phyloP scores from a whole-genome alignment of 129 eudicot genomes.

The Scalesia atractyloides region DNA sequence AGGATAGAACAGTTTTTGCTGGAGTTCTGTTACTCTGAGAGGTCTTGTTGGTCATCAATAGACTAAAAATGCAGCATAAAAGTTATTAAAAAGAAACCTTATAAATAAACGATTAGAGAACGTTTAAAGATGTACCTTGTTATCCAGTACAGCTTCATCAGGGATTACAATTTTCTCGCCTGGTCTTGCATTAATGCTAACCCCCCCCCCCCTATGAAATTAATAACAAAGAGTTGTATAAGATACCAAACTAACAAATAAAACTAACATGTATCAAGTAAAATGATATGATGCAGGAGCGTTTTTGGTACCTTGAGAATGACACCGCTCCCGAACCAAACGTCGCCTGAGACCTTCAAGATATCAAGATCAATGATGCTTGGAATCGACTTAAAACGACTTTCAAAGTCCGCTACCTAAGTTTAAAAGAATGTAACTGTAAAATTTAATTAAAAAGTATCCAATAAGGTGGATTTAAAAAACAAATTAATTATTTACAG shows the following conservation, averaged over 20 bases:
- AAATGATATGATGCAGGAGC: background rate
- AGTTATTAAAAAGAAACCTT: background rate
- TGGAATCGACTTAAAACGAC: constrained; percentile 66
- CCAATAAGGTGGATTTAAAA: background rate
- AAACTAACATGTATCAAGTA: background rate
- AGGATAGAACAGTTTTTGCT: background rate
- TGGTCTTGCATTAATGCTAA: constrained; percentile 51
- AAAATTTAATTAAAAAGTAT: background rate
- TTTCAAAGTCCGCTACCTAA: constrained; percentile 47
- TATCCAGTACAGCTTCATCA: constrained; percentile 61
- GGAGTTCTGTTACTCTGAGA: constrained; percentile 15
- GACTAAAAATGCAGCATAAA: constrained; percentile 26
- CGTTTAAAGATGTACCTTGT: constrained; percentile 46
- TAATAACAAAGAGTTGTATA: background rate
- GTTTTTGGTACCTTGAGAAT: constrained; percentile 59
- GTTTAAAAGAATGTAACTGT: background rate
- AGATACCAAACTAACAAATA: background rate
- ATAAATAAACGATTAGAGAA: background rate
- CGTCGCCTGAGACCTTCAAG: constrained; percentile 72
- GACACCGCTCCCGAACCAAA: constrained; percentile 67
- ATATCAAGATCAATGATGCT: constrained; percentile 60
- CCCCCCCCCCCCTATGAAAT: constrained; percentile 56
- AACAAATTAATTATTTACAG: background rate
- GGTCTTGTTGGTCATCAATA: constrained; percentile 25
- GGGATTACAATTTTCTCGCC: constrained; percentile 61